Base-by-base conservation (phyloP, 495 filamentous ascomycete genomes). In the Trichocladium uniseriatum region DNA sequence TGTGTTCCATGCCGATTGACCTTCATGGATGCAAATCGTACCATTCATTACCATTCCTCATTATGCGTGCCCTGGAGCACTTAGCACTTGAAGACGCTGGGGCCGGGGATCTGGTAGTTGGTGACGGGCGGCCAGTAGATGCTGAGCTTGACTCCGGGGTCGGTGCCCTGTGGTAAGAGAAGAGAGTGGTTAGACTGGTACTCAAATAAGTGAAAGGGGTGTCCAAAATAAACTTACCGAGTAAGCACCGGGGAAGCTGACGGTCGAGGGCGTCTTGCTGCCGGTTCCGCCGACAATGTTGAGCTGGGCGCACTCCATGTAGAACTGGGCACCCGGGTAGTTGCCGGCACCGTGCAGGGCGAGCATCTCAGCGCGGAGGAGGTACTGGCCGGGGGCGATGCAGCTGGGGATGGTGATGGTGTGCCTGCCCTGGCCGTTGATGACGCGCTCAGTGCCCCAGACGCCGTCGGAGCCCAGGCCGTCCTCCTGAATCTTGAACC, bases 311-410 rank as follows among this genome's bases (percentile, higher is more conserved):
- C 70, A 74, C 66, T 74, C 71, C 67, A 72, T 69, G 44, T 77
- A 79, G 43, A 79, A 72, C 61, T 79, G 75, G 11, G 73, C 73
- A 10, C 70, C 69, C 2, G 68, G 63, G 18, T 59, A 52, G 22
- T 62, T 61, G 32, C 54, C n/a, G 8, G 72, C 72, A 41, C 52
- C 67, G 51, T 79, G 76, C 2, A 79, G 61, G 1, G 71, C 75
- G 45, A 79, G 74, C 55, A 77, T 64, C 58, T 79, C 76, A 6
- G 71, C 69, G 13, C 75, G 70, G 16, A 79, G 67, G 14, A 79
- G 69, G 50, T 75, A 76, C 51, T 74, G 66, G 13, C 72, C 72
- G 16, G 68, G 61, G 3, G 64, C 60, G 7, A 76, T 64, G 51
- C 72, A 76, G 34, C 49, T 44, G 15, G 72, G 72, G 53, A 75